These are phyloP conservation scores for Puccinellia tenuiflora DNA, from an alignment of 176 grass and related monocot genomes.

Conservation along the genomic window DNA sequence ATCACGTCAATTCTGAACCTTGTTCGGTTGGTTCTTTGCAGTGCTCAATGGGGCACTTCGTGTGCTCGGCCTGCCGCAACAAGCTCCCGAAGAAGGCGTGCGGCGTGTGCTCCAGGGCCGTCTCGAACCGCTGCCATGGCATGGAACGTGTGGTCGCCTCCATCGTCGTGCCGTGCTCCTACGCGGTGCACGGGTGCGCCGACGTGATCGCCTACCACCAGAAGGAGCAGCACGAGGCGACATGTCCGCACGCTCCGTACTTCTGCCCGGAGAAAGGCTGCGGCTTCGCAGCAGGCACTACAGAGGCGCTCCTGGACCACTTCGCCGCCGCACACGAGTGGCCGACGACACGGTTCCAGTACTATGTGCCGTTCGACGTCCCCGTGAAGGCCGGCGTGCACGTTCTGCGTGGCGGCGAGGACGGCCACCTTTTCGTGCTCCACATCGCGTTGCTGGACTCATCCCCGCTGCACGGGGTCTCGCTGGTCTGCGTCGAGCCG, in stretches of 20 bases:
- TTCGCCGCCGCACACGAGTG: background rate
- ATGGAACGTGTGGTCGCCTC: background rate
- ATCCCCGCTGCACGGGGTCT: background rate
- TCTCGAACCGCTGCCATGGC: background rate
- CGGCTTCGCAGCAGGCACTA: background rate
- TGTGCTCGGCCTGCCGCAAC: background rate
- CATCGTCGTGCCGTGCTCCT: background rate
- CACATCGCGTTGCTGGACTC: background rate
- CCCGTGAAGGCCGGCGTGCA: background rate
- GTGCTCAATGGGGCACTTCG: background rate
- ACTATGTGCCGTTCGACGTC: background rate
- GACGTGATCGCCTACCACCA: background rate
- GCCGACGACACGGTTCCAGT: background rate
- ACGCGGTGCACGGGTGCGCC: background rate
- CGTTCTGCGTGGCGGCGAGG: background rate
- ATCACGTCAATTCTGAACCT: background rate
- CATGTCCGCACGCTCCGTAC: background rate
- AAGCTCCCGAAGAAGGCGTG: background rate
- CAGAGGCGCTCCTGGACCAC: background rate
- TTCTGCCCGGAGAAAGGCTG: constrained; percentile 12
- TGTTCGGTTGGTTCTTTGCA: background rate
- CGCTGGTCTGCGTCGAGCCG: background rate
- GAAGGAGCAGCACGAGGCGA: background rate
- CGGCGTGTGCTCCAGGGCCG: background rate
- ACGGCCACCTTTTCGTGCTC: background rate